A percentile compares a stretch with the other conserved stretches of the same genome.
Evolutionary conservation across 2,329 filamentous ascomycete genomes (phyloP).

Genomic region (Chalaropsis ovoidea): DNA sequence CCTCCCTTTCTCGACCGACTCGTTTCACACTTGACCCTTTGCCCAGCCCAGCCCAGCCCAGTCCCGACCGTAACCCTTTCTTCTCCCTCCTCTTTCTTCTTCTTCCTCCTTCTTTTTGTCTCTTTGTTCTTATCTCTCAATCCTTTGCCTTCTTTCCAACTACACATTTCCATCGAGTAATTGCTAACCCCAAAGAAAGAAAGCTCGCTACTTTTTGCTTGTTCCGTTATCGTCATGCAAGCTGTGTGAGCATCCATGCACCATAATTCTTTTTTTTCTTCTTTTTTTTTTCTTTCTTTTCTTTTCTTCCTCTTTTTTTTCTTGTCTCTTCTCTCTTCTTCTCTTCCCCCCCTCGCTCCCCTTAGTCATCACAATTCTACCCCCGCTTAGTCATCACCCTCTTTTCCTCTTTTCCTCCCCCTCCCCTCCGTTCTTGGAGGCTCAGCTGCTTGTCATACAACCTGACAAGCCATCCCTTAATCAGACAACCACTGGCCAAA

Average conservation of each 20-base stretch:
- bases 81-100: not conserved
- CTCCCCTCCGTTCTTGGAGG: not conserved
- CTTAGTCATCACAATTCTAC: not conserved
- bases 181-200: not conserved
- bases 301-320: not conserved
- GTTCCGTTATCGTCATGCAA: not conserved
- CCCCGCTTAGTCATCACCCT: too few species aligned
- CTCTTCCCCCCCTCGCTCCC: not conserved
- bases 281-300: not conserved
- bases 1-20: too few species aligned
- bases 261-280: not conserved
- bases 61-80: too few species aligned
- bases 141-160: not conserved
- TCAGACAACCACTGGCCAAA: not conserved
- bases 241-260: not conserved
- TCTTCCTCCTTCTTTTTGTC: not conserved
- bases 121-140: not conserved
- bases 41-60: too few species aligned
- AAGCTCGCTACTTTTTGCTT: too few species aligned
- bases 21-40: too few species aligned
- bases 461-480: not conserved
- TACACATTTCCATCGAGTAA: constrained; percentile 21
- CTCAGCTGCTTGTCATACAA: constrained; percentile 1
- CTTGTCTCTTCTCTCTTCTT: not conserved
- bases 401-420: not conserved